Conservation (phyloP, 164 flowering plant genomes). For the Vitis vinifera region ASM3070453v1 NC_081817.1:23229501-23230000, state of each 20-base stretch:
- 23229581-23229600: constrained; percentile 68
- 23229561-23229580: constrained; percentile 85
- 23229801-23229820: constrained; percentile 73
- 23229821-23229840: constrained; percentile 95
- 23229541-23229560: constrained; percentile 90
- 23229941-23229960: constrained; percentile 58
- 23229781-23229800: constrained; percentile 94
- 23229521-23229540: constrained; percentile 90
- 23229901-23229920: constrained; percentile 70
- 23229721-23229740: constrained; percentile 86
- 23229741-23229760: constrained; percentile 99
- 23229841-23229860: constrained; percentile 91
- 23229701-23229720: constrained; percentile 95
- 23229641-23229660: constrained; percentile 94
- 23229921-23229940: constrained; percentile 65
- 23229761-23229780: constrained; percentile 95
- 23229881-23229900: constrained; percentile 96
- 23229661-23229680: constrained; percentile 61
- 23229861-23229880: constrained; percentile 86
- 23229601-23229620: constrained; percentile 98
- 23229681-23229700: constrained; percentile 85
- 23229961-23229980: constrained; percentile 75
- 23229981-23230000: constrained; percentile 43
- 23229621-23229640: constrained; percentile 67
- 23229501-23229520: constrained; percentile 76